Conservation (phyloP, 176 grass and related monocot genomes). For the Phoenix roebelenii region DNA sequence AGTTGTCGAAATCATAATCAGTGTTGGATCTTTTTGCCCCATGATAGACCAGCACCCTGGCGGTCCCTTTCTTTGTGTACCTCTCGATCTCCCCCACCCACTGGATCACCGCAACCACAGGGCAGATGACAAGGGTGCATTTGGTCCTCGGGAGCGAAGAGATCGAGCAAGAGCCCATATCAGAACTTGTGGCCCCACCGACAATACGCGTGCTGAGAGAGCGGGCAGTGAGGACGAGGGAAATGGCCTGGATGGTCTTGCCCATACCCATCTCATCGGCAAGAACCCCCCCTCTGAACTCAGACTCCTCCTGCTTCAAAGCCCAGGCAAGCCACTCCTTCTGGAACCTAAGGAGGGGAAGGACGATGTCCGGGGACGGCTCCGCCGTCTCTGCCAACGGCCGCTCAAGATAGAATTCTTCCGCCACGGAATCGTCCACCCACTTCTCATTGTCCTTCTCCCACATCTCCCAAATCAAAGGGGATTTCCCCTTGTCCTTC, state of each 20-base stretch:
- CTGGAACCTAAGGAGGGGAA: conserved; percentile 76
- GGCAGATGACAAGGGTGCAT: conserved; percentile 78
- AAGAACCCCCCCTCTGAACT: conserved; percentile 58
- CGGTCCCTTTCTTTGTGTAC: conserved; percentile 47
- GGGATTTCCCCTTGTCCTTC: neutral
- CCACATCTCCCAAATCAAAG: conserved; percentile 60
- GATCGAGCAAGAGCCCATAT: neutral
- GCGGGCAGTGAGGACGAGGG: conserved; percentile 66
- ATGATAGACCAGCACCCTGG: conserved; percentile 48
- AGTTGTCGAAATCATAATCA: conserved; percentile 38
- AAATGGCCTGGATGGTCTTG: conserved; percentile 96
- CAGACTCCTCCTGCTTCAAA: conserved; percentile 58
- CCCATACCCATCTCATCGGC: conserved; percentile 99
- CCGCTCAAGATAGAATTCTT: neutral
- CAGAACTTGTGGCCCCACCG: neutral
- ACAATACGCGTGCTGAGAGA: neutral
- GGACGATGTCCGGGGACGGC: conserved; percentile 43
- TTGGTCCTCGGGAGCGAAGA: conserved; percentile 3
- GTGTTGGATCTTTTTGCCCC: conserved; percentile 27
- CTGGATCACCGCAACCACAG: conserved; percentile 76
- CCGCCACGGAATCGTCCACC: conserved; percentile 23
- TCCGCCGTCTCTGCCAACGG: conserved; percentile 19
- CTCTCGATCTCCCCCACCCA: conserved; percentile 75
- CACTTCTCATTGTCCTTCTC: conserved; percentile 42
- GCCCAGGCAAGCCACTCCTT: conserved; percentile 96